Base-by-base conservation (phyloP, 139 green algal genomes). In the Micromonas commoda region DNA sequence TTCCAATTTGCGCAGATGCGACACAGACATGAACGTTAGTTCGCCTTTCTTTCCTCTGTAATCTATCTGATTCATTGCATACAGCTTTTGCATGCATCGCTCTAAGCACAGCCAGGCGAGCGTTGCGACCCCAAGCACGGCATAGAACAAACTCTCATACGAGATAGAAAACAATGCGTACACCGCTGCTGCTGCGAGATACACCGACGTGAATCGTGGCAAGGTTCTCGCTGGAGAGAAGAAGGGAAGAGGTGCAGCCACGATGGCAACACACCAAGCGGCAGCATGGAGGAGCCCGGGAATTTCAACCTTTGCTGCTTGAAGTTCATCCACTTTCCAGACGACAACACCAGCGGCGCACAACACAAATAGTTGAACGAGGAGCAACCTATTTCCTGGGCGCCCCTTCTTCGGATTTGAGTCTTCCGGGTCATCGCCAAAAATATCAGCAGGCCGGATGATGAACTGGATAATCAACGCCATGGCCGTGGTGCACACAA, bases 131-230 rank as follows among this genome's bases (percentile, higher is more conserved):
- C 64, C 64, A 13, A 71, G 64, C 4, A 23, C 26, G 28, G 64
- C 24, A 29, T 71, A 71, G 29, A 71, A 71, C 33, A 71, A 20
- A 13, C 28, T 52, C 64, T 71, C 64, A 29, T 71, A 71, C 26
- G 64, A 71, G 3, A 71, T 13, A 13, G 64, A 71, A 33, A 71
- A 71, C 29, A 71, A 39, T 13, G 64, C 64, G 64, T 71, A 71
- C 28, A 33, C 13, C 29, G 64, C 3, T 3, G 64, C 64, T 4
- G 33, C 32, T 4, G 26, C 64, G 2, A 71, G 16, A 38, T 51
- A 71, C 26, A 71, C 64, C 28, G 26, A 51, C n/a, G 16, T 13
- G 13, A 39, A 51, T 3, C 64, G 4, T 13, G 64, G 64, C 21
- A 38, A 20, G 13, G 26, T 45, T 39, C 26, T 37, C 64, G n/a